Base-by-base conservation (phyloP, 352 stramenopile species). In the Peronosclerospora sorghi region DNA sequence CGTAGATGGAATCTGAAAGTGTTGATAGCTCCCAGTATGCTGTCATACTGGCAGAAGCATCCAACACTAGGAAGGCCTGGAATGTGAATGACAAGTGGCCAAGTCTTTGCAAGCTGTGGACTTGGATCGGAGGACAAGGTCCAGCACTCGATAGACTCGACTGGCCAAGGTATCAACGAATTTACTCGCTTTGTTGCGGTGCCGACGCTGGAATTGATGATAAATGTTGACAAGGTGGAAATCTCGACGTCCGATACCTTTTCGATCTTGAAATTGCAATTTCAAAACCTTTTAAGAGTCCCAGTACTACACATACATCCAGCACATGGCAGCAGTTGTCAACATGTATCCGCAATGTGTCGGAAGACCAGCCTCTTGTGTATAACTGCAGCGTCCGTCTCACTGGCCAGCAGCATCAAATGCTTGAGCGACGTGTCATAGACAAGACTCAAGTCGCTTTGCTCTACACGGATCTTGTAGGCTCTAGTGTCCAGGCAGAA, bases 141-240 rank as follows among this genome's bases (percentile, higher is more conserved):
- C n/a, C 52, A 54, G 18, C 54, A 61, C 20, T 43, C 51, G 3
- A 32, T 69, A 8, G 23, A n/a, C 29, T 34, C 32, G 7, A 36
- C 52, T 27, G 44, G 41, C 1, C 35, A 48, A 34, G 27, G 17
- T 13, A 50, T 78, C 9, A 60, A 74, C 23, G 62, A 67, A 8
- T 60, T 87, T 7, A 73, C 60, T 39, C 59, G 60, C 32, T 73
- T 68, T 37, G 47, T 77, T 6, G 42, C 47, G 14, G 52, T 69
- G 5, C 54, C 51, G 13, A 62, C 55, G 12, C 36, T 57, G 21
- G 51, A 79, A 37, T 58, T 81, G 41, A 70, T 82, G 54, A n/a
- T 78, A n/a, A 85, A 68, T 45, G 13, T 77, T 5, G 75, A 87
- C 42, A 77, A 74, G 27, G 48, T 87, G 36, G 49, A 46, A 5